Base-by-base conservation (phyloP, 306 rosid species). In the Acacia melanoxylon region DNA sequence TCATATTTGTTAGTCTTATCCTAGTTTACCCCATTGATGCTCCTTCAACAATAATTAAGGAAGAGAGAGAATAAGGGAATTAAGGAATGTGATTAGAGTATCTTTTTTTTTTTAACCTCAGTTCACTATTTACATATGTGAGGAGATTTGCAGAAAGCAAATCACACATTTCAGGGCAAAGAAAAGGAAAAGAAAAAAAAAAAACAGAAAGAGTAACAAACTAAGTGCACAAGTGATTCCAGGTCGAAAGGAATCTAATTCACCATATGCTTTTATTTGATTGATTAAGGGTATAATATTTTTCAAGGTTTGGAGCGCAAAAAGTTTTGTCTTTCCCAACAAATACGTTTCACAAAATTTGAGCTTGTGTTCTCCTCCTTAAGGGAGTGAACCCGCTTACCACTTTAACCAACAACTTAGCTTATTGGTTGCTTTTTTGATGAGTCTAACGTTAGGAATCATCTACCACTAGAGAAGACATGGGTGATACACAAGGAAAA, bases 401-500 rank as follows among this genome's bases (percentile, higher is more conserved):
- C 37, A 33, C 0, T 4, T 33, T 3, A 33, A 33, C 3, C 35
- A 33, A 33, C 35, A 33, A 33, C 35, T 33, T 4, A 4, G 4
- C 29, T 27, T 27, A 27, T 27, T 33, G 37, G 6, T 33, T 70
- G 74, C 56, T 22, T 75, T 78, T 75, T 66, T n/a, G 10, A n/a
- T 22, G 45, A 73, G 72, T 33, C 77, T 68, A 56, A 13, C 0
- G 65, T 79, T 24, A 87, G 68, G 87, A 81, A 75, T 95, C 94
- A 52, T 79, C 85, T 65, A 82, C 90, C 35, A 86, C 68, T 68
- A 68, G 82, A 80, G 90, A 83, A 7, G 97, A 91, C 79, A 92
- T 91, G 62, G 98, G 87, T 73, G 96, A 93, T 51, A 91, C 94
- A 78, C 98, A 93, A 24, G 98, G 98, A 80, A 95, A 95, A 97